Conservation (phyloP, 768 basidiomycete genomes). For the Leccinum truebloodii region DNA sequence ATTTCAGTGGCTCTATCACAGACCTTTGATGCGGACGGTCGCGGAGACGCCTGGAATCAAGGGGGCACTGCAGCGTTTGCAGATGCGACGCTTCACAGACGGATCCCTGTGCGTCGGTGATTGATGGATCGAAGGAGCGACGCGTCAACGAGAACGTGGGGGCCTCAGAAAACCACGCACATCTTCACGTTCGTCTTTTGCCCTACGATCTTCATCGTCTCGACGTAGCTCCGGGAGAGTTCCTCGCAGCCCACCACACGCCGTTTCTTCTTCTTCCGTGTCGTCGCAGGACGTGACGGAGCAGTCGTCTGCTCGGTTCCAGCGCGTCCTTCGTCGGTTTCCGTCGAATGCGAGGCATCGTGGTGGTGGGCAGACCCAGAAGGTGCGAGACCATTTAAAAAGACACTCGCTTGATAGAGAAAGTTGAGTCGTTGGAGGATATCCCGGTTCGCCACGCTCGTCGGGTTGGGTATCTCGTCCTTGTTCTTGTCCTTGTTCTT, state of each 20-base stretch:
- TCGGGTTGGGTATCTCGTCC: slow-evolving; percentile 57
- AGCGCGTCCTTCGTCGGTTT: not conserved
- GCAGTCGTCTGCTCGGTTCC: not conserved
- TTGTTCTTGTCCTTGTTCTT: slow-evolving; percentile 63
- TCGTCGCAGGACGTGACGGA: not conserved
- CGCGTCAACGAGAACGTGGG: not conserved
- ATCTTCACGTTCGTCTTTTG: slow-evolving; percentile 77
- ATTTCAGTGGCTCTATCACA: slow-evolving; percentile 14
- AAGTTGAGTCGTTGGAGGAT: slow-evolving; percentile 84
- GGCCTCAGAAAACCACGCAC: slow-evolving; percentile 48
- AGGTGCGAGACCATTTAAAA: slow-evolving; percentile 46
- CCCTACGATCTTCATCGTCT: slow-evolving; percentile 68
- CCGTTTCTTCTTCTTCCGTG: slow-evolving; percentile 20
- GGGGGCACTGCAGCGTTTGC: slow-evolving; percentile 63
- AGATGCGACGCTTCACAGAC: slow-evolving; percentile 77
- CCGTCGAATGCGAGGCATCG: not conserved
- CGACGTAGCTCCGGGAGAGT: slow-evolving; percentile 63
- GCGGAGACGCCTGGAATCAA: slow-evolving; percentile 71
- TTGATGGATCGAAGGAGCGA: not conserved
- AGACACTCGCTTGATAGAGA: slow-evolving; percentile 78
- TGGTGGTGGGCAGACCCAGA: not conserved
- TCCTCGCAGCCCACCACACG: slow-evolving; percentile 43
- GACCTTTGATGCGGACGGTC: slow-evolving; percentile 65
- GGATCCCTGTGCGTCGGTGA: slow-evolving; percentile 63
- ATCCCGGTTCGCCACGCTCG: slow-evolving; percentile 65